A percentile compares a stretch with the other conserved stretches of the same genome.
Conservation (phyloP, 495 filamentous ascomycete species). For the Penicillium antarcticum region DNA sequence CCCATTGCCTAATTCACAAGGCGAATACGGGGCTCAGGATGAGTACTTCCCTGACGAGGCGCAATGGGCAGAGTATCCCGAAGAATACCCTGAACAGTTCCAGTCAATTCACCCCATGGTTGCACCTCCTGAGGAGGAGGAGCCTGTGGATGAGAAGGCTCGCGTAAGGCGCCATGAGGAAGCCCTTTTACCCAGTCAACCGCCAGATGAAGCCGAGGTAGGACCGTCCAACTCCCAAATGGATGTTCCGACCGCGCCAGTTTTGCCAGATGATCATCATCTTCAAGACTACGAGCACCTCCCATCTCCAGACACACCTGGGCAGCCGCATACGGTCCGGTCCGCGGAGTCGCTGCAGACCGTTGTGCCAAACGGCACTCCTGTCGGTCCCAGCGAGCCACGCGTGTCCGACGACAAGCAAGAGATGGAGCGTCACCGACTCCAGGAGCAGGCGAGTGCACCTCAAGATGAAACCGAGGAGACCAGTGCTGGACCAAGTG, state of each 20-base stretch:
- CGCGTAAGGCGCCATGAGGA: constrained; percentile 65
- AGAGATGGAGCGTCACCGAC: constrained; percentile 72
- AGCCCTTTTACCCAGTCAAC: constrained; percentile 67
- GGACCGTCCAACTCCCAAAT: constrained; percentile 43
- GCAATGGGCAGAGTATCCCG: constrained; percentile 31
- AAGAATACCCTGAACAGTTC: constrained; percentile 24
- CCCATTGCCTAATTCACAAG: constrained; percentile 19
- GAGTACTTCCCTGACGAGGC: constrained; percentile 33
- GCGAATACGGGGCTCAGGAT: constrained; percentile 32
- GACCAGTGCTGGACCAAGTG: constrained; percentile 49
- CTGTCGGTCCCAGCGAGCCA: constrained; percentile 18
- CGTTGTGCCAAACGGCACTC: constrained; percentile 22
- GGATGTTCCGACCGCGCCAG: constrained; percentile 32
- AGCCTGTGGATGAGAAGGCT: constrained; percentile 64
- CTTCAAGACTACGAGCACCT: constrained; percentile 37
- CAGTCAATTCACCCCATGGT: constrained; percentile 30
- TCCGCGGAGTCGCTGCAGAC: constrained; percentile 43
- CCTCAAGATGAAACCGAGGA: constrained; percentile 47
- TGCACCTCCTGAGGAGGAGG: constrained; percentile 56
- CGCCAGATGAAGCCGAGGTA: constrained; percentile 48
- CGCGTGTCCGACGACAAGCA: constrained; percentile 69
- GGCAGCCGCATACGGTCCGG: constrained; percentile 32
- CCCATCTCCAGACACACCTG: constrained; percentile 19
- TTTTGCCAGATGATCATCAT: constrained; percentile 39
- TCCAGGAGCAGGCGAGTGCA: constrained; percentile 70